Conservation (phyloP, 23 red algal species). For the Cyanidiococcus yangmingshanensis region DNA sequence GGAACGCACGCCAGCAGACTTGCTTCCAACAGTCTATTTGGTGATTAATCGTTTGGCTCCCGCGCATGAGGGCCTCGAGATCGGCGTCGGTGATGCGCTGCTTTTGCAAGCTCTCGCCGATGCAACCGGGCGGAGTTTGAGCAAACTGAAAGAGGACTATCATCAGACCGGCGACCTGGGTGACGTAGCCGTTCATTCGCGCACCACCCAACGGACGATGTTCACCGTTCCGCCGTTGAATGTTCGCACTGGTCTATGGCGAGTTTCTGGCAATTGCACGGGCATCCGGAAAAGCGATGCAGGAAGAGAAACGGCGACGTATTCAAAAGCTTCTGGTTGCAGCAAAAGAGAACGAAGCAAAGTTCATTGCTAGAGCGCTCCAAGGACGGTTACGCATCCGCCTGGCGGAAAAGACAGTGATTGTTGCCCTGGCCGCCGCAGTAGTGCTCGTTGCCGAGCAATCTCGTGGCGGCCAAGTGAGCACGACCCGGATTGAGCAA, state of each 20-base stretch:
- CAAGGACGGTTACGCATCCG: slow-evolving; percentile 86
- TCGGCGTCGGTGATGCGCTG: slow-evolving; percentile 73
- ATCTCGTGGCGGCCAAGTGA: neutral
- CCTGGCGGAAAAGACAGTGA: slow-evolving; percentile 79
- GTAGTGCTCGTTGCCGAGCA: slow-evolving; percentile 18
- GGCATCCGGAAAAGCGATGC: slow-evolving; percentile 42
- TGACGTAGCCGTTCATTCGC: slow-evolving; percentile 50
- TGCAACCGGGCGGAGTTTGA: slow-evolving; percentile 40
- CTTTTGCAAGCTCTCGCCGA: slow-evolving; percentile 65
- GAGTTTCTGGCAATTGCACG: slow-evolving; percentile 54
- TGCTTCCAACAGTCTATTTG: slow-evolving; percentile 67
- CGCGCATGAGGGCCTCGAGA: slow-evolving; percentile 85
- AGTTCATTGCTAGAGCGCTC: slow-evolving; percentile 68
- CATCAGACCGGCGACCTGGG: slow-evolving; percentile 69
- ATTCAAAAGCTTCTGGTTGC: slow-evolving; percentile 59
- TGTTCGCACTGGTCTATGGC: slow-evolving; percentile 46
- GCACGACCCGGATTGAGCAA: slow-evolving; percentile 25
- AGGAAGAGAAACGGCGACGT: slow-evolving; percentile 35
- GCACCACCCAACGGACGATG: slow-evolving; percentile 81
- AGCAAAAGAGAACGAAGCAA: slow-evolving; percentile 60
- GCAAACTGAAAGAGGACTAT: slow-evolving; percentile 42
- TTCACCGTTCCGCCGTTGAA: slow-evolving; percentile 60
- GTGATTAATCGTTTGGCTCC: slow-evolving; percentile 66
- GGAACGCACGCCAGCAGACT: slow-evolving; percentile 50
- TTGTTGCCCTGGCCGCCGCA: slow-evolving; percentile 61